phyloP scores from a whole-genome alignment of 176 grass and related monocot species.

The Oryza coarctata region DNA sequence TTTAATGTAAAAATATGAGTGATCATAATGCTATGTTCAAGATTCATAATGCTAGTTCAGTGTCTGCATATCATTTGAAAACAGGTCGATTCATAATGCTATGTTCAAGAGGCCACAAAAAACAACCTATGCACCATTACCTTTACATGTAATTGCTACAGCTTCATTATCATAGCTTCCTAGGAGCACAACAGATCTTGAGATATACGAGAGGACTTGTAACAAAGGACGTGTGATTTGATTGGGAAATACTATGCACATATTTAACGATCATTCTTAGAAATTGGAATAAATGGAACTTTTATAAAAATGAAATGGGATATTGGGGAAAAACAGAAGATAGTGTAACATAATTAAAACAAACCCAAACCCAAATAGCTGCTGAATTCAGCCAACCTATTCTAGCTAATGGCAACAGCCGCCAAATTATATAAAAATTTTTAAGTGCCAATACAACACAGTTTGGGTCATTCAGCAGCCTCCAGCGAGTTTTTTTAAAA shows the following conservation, averaged over 20 bases:
- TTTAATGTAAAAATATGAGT: too few species aligned
- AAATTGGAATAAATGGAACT: conserved; percentile 5
- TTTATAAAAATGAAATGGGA: conserved; percentile 2
- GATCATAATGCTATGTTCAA: too few species aligned
- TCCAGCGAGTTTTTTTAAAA: not conserved
- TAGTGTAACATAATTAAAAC: not conserved
- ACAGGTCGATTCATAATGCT: conserved; percentile 5
- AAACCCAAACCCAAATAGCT: conserved; percentile 9
- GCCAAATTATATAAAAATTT: not conserved
- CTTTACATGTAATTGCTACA: conserved; percentile 97
- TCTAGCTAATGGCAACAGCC: not conserved
- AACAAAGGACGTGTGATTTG: not conserved
- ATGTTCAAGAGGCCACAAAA: conserved; percentile 9
- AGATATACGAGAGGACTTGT: conserved; percentile 94
- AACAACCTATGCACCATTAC: conserved; percentile 39
- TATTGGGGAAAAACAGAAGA: not conserved
- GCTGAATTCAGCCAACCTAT: not conserved
- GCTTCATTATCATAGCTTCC: conserved; percentile 99
- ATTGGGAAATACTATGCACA: too few species aligned
- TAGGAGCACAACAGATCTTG: conserved; percentile 93
- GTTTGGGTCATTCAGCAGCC: conserved; percentile 8
- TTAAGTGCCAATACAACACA: not conserved
- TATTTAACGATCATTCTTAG: too few species aligned
- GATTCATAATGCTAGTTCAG: too few species aligned
- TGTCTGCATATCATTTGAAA: too few species aligned